Percentiles rank a stretch among this genome's conserved stretches.
Evolutionary conservation across 768 basidiomycete species (phyloP).

Genomic region (Hygrophoropsis aurantiaca): DNA sequence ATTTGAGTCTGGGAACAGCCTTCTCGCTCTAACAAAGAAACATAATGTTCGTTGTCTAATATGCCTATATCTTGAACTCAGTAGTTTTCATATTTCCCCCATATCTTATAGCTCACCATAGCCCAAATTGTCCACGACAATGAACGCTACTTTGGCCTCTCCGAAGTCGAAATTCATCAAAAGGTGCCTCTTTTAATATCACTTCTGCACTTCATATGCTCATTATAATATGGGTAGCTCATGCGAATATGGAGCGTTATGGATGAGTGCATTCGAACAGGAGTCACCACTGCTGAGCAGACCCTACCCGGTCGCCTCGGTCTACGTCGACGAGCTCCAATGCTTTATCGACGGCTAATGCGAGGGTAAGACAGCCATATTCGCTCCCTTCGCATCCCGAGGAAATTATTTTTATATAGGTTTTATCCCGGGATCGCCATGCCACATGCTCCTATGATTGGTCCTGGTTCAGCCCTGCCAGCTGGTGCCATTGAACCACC

Average conservation of each 20-base stretch:
- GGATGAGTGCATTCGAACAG: conserved; percentile 87
- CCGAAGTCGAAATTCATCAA: conserved; percentile 68
- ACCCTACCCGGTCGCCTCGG: conserved; percentile 86
- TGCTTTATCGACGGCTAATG: conserved; percentile 88
- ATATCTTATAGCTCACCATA: conserved; percentile 71
- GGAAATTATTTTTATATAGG: conserved; percentile 11
- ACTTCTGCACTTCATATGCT: neutral
- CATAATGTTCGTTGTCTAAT: conserved; percentile 65
- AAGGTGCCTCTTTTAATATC: conserved; percentile 46
- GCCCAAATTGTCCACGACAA: conserved; percentile 94
- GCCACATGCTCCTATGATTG: conserved; percentile 37
- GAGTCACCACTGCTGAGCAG: conserved; percentile 76
- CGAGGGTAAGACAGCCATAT: conserved; percentile 60
- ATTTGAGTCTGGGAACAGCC: conserved; percentile 73
- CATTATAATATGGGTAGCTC: conserved; percentile 36
- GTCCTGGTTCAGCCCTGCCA: conserved; percentile 15
- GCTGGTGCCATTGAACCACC: conserved; percentile 26
- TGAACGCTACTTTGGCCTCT: conserved; percentile 77
- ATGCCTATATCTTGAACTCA: neutral
- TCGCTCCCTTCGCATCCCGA: neutral
- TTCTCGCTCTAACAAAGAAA: conserved; percentile 72
- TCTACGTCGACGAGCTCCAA: conserved; percentile 81
- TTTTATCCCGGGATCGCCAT: conserved; percentile 52
- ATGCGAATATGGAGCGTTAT: conserved; percentile 88
- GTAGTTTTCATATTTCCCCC: neutral